These are phyloP conservation scores for Lasiosphaeria miniovina DNA, from an alignment of 495 filamentous ascomycete genomes.

Conservation along the genomic window DNA sequence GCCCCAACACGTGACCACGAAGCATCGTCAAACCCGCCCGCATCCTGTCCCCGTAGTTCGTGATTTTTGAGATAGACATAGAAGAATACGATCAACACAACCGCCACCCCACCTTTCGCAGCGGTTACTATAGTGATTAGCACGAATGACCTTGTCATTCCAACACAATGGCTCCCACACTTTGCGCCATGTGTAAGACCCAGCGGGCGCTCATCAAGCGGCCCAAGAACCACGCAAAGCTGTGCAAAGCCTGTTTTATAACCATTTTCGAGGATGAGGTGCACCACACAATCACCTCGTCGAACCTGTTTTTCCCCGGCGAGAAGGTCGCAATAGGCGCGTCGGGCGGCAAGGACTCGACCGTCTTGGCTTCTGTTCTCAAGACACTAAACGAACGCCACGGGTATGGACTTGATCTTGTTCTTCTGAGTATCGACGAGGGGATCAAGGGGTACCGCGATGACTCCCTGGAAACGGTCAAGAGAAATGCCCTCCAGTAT, in stretches of 20 bases:
- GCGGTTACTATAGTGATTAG: no score
- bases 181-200: slow-evolving; percentile 72
- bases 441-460: slow-evolving; percentile 96
- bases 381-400: slow-evolving; percentile 92
- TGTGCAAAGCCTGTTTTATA: slow-evolving; percentile 88
- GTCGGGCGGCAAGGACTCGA: slow-evolving; percentile 96
- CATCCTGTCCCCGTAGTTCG: no score
- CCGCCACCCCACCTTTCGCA: no score
- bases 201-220: slow-evolving; percentile 83
- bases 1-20: no score
- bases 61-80: no score
- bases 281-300: slow-evolving; percentile 81
- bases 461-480: slow-evolving; percentile 92
- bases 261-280: slow-evolving; percentile 86
- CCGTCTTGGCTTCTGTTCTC: slow-evolving; percentile 88
- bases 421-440: slow-evolving; percentile 90
- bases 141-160: no score
- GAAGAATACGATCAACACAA: no score
- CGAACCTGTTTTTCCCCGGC: slow-evolving; percentile 74
- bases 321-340: slow-evolving; percentile 93
- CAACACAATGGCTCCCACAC: slow-evolving; percentile 54
- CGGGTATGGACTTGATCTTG: slow-evolving; percentile 78
- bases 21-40: no score
- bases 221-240: slow-evolving; percentile 87
- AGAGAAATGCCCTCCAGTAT: slow-evolving; percentile 87